Evolutionary conservation across 2,329 filamentous ascomycete species (phyloP).

Genomic region (Stromatinia cepivora): DNA sequence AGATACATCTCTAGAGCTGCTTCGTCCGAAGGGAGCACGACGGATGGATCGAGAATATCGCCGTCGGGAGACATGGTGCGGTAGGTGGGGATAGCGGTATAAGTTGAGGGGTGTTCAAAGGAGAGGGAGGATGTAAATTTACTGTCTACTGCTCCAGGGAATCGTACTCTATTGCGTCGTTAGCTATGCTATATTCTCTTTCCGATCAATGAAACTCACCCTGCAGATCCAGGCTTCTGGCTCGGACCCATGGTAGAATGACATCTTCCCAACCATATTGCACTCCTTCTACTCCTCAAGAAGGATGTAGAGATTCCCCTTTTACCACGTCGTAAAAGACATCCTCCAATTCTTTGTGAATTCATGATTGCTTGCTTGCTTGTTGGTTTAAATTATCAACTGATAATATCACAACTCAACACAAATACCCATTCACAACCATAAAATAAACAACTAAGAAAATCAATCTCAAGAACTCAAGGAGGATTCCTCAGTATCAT

Average conservation of each 20-base stretch:
- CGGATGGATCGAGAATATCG: conserved; percentile 71
- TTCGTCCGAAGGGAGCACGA: conserved; percentile 51
- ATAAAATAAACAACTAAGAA: neutral
- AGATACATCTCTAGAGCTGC: conserved; percentile 43
- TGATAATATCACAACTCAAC: neutral
- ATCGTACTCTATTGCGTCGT: conserved; percentile 51
- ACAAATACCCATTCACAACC: neutral
- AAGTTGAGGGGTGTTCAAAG: conserved; percentile 72
- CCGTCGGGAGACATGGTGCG: conserved; percentile 90
- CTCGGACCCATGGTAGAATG: conserved; percentile 34
- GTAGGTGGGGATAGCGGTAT: conserved; percentile 83
- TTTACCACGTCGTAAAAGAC: conserved; percentile 11
- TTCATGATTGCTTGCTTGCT: conserved; percentile 20
- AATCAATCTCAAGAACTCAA: neutral
- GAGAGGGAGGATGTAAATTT: conserved; percentile 80
- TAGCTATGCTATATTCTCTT: neutral
- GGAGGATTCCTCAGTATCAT: neutral
- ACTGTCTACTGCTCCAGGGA: conserved; percentile 93
- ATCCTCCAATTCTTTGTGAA: conserved; percentile 16
- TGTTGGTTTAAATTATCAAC: neutral
- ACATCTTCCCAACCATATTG: conserved; percentile 28
- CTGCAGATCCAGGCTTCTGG: conserved; percentile 36
- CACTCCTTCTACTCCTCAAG: neutral
- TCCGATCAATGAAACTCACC: conserved; percentile 26
- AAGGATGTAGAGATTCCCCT: neutral